phyloP scores from a whole-genome alignment of 2,329 filamentous ascomycete genomes.

The Microsporum canis region DNA sequence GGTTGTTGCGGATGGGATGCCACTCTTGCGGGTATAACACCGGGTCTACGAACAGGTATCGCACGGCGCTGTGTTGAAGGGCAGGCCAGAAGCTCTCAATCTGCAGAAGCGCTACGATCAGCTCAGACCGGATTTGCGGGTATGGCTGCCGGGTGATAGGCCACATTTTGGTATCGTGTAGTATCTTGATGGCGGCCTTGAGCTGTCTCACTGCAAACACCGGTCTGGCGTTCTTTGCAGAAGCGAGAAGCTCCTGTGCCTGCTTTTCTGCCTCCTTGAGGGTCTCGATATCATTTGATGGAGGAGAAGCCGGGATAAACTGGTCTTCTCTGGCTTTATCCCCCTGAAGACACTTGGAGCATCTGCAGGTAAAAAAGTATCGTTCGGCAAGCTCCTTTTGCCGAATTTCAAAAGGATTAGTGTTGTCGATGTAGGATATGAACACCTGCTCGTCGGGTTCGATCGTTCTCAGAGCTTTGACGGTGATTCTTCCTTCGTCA shows the following conservation, averaged over 20 bases:
- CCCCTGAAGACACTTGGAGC: slow-evolving; percentile 38
- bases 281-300: slow-evolving; percentile 9
- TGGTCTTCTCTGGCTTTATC: slow-evolving; percentile 15
- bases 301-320: slow-evolving; percentile 10
- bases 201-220: slow-evolving; percentile 27
- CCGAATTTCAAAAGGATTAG: slow-evolving; percentile 40
- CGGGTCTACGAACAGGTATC: slow-evolving; percentile 43
- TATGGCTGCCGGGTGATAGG: slow-evolving; percentile 45
- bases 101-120: slow-evolving; percentile 40
- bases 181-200: slow-evolving; percentile 29
- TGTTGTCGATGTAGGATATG: slow-evolving; percentile 51
- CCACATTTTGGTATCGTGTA: slow-evolving; percentile 34
- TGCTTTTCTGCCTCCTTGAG: slow-evolving; percentile 17
- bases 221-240: slow-evolving; percentile 15
- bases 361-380: slow-evolving; percentile 51
- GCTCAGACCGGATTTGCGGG: slow-evolving; percentile 42
- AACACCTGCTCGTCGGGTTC: slow-evolving; percentile 46
- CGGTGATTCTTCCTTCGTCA: slow-evolving; percentile 40
- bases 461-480: slow-evolving; percentile 45
- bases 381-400: slow-evolving; percentile 41
- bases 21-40: slow-evolving; percentile 37
- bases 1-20: slow-evolving; percentile 47
- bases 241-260: slow-evolving; percentile 20
- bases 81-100: slow-evolving; percentile 36
- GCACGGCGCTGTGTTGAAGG: slow-evolving; percentile 41